Conservation (phyloP, 148 eudicot genomes). For the Drosera capensis region DNA sequence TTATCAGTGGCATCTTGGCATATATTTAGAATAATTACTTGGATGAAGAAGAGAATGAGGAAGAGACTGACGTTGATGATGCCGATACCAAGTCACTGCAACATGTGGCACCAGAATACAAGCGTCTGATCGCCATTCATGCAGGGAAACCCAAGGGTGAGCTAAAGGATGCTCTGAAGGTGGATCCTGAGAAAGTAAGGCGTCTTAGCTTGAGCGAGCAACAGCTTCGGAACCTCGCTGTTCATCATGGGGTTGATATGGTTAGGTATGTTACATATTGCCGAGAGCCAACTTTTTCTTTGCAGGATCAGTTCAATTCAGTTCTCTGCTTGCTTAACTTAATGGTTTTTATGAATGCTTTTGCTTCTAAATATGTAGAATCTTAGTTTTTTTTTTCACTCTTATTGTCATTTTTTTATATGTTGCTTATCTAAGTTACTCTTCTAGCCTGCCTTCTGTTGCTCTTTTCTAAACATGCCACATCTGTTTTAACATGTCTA, state of each 20-base stretch:
- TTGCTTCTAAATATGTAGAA: too few species aligned
- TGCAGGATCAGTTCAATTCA: too few species aligned
- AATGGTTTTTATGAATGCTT: too few species aligned
- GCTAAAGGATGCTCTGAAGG: conserved; percentile 34
- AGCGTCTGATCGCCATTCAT: conserved; percentile 52
- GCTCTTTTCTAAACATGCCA: too few species aligned
- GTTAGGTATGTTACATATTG: conserved; percentile 27
- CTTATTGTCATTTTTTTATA: too few species aligned
- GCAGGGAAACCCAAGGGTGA: conserved; percentile 81
- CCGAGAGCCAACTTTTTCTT: not conserved
- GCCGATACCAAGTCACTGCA: conserved; percentile 21
- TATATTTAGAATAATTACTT: conserved; percentile 18
- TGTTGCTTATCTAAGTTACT: too few species aligned
- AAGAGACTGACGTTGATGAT: conserved; percentile 30
- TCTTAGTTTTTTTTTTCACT: too few species aligned
- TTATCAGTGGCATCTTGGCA: not conserved
- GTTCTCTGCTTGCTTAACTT: too few species aligned
- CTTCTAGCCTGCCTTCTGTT: too few species aligned
- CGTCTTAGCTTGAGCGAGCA: conserved; percentile 77
- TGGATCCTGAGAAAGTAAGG: conserved; percentile 49
- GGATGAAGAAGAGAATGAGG: conserved; percentile 36
- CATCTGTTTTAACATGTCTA: too few species aligned
- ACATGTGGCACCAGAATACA: conserved; percentile 39
- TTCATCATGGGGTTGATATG: conserved; percentile 32
- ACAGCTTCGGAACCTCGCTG: conserved; percentile 37